Percentiles rank a stretch among this genome's conserved stretches.
These are phyloP conservation scores for Sequoia sempervirens DNA, from an alignment of 75 land plant genomes.

Conservation along the genomic window DNA sequence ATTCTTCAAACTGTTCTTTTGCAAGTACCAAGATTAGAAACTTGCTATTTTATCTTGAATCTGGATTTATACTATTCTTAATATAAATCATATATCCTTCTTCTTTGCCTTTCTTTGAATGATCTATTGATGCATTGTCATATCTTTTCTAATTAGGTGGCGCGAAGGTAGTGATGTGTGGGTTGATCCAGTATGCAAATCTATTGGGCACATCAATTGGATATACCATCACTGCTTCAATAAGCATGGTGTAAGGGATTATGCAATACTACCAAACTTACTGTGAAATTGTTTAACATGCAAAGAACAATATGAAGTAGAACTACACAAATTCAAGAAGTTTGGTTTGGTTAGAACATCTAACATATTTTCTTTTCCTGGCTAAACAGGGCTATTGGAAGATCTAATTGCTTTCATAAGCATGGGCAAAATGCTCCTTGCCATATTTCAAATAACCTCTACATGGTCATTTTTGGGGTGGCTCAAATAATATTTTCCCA, in stretches of 20 bases:
- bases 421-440: conserved; percentile 46
- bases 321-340: background rate
- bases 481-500: conserved; percentile 57
- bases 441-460: conserved; percentile 30
- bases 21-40: background rate
- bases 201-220: conserved; percentile 58
- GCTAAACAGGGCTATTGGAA: conserved; percentile 42
- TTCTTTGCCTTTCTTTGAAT: background rate
- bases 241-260: conserved; percentile 69
- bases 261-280: background rate
- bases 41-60: background rate
- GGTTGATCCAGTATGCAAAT: conserved; percentile 53
- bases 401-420: conserved; percentile 64
- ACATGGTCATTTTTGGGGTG: conserved; percentile 50
- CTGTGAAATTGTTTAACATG: background rate
- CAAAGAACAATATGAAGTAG: background rate
- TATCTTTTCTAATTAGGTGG: conserved; percentile 31
- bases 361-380: background rate
- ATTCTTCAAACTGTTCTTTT: background rate
- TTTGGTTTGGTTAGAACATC: background rate
- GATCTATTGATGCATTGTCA: background rate
- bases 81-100: too few species aligned
- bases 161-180: conserved; percentile 33
- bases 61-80: background rate
- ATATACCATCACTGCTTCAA: conserved; percentile 71